Conservation (phyloP, 2,329 filamentous ascomycete genomes). For the Talaromyces funiculosus region DNA sequence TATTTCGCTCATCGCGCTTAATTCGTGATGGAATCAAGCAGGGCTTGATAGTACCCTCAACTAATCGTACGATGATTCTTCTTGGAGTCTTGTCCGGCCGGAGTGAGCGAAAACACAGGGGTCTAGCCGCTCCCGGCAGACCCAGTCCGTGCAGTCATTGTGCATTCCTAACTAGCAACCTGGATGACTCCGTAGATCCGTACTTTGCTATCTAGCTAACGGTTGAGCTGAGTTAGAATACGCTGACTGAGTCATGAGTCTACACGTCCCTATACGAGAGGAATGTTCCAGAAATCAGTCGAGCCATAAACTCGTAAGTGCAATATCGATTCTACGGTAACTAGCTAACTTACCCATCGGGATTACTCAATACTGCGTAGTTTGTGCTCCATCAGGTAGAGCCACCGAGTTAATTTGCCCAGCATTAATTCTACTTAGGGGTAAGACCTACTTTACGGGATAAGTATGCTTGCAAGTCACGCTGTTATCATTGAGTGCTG, state of each 20-base stretch:
- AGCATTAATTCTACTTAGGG: background rate
- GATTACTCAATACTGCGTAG: too few species aligned
- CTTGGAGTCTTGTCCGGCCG: background rate
- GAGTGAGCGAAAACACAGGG: background rate
- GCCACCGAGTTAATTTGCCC: background rate
- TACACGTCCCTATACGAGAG: too few species aligned
- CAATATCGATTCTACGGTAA: background rate
- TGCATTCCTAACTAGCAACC: background rate
- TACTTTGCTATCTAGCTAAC: background rate
- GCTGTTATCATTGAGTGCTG: too few species aligned
- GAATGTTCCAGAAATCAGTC: background rate
- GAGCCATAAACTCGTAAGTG: too few species aligned
- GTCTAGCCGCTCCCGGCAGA: background rate
- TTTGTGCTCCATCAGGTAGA: background rate
- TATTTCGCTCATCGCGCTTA: background rate
- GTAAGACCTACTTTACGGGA: background rate
- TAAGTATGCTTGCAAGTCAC: background rate
- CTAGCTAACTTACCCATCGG: too few species aligned
- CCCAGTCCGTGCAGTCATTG: background rate
- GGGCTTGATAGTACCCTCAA: background rate
- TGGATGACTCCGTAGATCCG: background rate
- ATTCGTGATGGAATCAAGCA: background rate
- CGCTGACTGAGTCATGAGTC: background rate
- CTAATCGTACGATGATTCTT: background rate
- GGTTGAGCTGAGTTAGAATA: too few species aligned